These are phyloP conservation scores for Atkinsonella hypoxylon DNA, from an alignment of 2,329 filamentous ascomycete genomes.

Conservation along the genomic window DNA sequence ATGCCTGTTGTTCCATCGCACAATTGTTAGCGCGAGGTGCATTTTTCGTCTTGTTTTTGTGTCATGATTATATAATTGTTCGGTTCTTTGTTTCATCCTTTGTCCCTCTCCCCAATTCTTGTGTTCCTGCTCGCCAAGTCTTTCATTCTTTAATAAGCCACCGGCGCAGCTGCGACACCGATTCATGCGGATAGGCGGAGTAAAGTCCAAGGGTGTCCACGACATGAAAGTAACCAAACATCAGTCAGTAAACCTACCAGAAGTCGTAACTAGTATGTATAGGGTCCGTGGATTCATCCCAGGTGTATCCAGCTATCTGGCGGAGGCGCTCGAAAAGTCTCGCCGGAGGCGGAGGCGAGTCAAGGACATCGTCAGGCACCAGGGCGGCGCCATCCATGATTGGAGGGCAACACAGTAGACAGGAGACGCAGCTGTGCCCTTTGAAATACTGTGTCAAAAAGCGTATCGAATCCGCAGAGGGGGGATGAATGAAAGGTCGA, in stretches of 20 bases:
- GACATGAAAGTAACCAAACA: neutral
- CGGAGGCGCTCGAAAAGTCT: slow-evolving; percentile 60
- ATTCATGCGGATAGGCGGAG: too few relatives aligned
- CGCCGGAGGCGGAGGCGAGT: slow-evolving; percentile 56
- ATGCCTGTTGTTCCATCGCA: slow-evolving; percentile 34
- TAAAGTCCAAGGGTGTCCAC: neutral
- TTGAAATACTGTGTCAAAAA: neutral
- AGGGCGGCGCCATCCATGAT: slow-evolving; percentile 40
- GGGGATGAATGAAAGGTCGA: neutral
- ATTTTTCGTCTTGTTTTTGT: neutral
- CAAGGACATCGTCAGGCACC: slow-evolving; percentile 41
- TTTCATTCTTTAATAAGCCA: too few relatives aligned
- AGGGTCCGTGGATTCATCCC: slow-evolving; percentile 53
- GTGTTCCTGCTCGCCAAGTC: too few relatives aligned
- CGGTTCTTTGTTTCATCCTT: neutral
- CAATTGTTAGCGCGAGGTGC: neutral
- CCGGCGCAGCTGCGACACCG: too few relatives aligned
- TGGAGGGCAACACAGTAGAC: slow-evolving; percentile 11
- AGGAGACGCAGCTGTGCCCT: slow-evolving; percentile 3
- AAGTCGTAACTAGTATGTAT: slow-evolving; percentile 71
- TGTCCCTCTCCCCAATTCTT: too few relatives aligned
- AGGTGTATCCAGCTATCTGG: slow-evolving; percentile 62
- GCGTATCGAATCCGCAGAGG: neutral
- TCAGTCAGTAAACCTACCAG: slow-evolving; percentile 42
- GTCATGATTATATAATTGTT: too few relatives aligned